Evolutionary conservation across 441 rosid species (phyloP).

Genomic region (Pelargonium myrrhifolium): DNA sequence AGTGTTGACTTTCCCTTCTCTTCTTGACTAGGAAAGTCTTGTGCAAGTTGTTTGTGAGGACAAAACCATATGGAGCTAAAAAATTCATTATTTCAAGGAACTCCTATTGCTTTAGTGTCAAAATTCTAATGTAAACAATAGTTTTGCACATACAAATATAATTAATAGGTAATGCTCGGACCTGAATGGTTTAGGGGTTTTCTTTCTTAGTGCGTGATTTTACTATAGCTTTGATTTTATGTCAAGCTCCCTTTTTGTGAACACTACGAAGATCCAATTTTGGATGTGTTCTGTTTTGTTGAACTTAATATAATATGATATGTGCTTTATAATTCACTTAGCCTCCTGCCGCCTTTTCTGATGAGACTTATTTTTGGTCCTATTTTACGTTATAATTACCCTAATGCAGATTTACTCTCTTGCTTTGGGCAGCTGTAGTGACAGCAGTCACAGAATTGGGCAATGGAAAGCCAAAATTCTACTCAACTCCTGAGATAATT

Average conservation of each 20-base stretch:
- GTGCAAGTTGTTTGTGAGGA: not conserved
- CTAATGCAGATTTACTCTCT: slow-evolving; percentile 17
- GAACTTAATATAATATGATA: not conserved
- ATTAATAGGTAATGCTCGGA: not conserved
- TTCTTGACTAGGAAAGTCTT: not conserved
- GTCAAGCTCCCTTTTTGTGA: not conserved
- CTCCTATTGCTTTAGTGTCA: not conserved
- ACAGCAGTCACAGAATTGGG: slow-evolving; percentile 93
- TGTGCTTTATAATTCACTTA: not conserved
- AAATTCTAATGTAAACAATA: slow-evolving; percentile 1
- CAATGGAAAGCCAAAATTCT: slow-evolving; percentile 83
- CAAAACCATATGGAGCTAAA: slow-evolving; percentile 1
- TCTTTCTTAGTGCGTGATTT: slow-evolving; percentile 1
- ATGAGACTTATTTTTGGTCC: not conserved
- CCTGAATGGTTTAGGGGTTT: not conserved
- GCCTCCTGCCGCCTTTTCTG: not conserved
- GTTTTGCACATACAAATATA: not conserved
- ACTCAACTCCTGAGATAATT: slow-evolving; percentile 80
- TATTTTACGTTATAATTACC: not conserved
- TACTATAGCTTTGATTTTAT: not conserved
- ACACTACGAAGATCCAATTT: no score
- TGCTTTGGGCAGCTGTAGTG: slow-evolving; percentile 67
- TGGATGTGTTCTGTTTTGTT: not conserved
- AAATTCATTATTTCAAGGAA: not conserved
- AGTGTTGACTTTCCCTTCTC: slow-evolving; percentile 12